Base-by-base conservation (phyloP, 176 grass and related monocot genomes). In the Rhynchospora tenuis region DNA sequence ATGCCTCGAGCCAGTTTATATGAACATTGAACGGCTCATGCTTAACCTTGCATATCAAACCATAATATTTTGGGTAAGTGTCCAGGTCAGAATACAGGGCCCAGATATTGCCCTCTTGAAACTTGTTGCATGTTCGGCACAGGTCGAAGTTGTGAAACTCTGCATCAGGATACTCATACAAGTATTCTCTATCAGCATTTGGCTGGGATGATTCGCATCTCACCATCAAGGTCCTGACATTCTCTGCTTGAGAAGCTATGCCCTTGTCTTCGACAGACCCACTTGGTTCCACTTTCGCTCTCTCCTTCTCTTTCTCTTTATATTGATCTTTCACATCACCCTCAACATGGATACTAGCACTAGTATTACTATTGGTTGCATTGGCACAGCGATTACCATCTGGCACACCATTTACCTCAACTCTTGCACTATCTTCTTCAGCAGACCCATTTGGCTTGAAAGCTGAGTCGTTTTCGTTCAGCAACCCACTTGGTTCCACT, bases 1-100 rank as follows among this genome's bases (percentile, higher is more conserved):
- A 91, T 27, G 63, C 84, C 64, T 94, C 89, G 14, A 98, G 95
- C 95, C 95, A 98, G 76, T 63, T 81, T 65, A 98, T 71, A 58
- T 98, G 38, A 29, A 93, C 90, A 71, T 63, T 89, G 57, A 85
- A 88, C 17, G 88, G 84, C 29, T 91, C 74, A 62, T 27, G 23
- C 64, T 83, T 46, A 7, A 98, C 92, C 87, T 95, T 89, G 46
- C 33, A 85, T 87, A 98, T 69, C 89, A 83, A 91, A 19, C 86
- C 95, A 76, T 94, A 98, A 28, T 80, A 98, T 85, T 98, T 98
- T 64, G 95, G 95, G 0, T 74, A 27, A 26, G 70, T 74, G 70
- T 74, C 70, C n/a, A 74, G 15, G 4, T 74, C 70, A 15, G 70
- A 74, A n/a, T 74, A 74, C 45, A 74, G 46, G 70, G 70, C 70